Evolutionary conservation across 495 filamentous ascomycete species (phyloP), one percentile per base, ranked within the genome.

Genomic region (Saxispiralis lemnorum): DNA sequence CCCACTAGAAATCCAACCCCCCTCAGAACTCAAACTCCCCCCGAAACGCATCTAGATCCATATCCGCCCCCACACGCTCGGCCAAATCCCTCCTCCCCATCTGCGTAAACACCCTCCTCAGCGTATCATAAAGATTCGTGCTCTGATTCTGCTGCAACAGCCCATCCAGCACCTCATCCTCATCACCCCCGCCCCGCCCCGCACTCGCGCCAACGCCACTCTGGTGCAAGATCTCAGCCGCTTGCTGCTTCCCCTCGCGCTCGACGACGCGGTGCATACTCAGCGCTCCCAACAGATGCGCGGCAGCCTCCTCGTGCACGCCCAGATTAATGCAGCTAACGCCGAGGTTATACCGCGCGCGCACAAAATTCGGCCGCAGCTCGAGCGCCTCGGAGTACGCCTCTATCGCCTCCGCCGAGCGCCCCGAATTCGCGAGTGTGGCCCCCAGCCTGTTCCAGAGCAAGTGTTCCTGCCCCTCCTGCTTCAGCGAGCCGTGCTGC

Each of bases 371-470:
- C 31, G 87, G 79, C 52, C 83, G 79, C 38, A 95, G 74, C 41
- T 72, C 77, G 10, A 97, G 68, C 0, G 89, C 89, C 49, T 83
- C 79, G 58, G 93, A 86, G 61, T 99, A 99, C 0, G 89, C 89
- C 44, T 85, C 80, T 52, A 96, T 95, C 24, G 89, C 89, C 58
- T 99, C 88, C 59, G 96, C 89, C 46, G 73, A 79, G 46, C 84
- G 81, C 39, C 86, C 87, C 14, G 75, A 81, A 66, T 99, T 99
- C 50, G 89, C 89, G 2, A 99, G 76, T 0, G 89, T 99, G 3
- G 89, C 89, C 42, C 89, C 89, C 6, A 99, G 78, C 3, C 89
- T 76, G 65, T 99, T 99, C 92, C 92, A 99, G 9, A 99, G 77
- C 6, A 99, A 76, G 51, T 95, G 89, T 6, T 88, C 63, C 59